These are phyloP conservation scores for Tetrapisispora arboricola DNA, from an alignment of 805 yeast genomes.

Conservation along the genomic window DNA sequence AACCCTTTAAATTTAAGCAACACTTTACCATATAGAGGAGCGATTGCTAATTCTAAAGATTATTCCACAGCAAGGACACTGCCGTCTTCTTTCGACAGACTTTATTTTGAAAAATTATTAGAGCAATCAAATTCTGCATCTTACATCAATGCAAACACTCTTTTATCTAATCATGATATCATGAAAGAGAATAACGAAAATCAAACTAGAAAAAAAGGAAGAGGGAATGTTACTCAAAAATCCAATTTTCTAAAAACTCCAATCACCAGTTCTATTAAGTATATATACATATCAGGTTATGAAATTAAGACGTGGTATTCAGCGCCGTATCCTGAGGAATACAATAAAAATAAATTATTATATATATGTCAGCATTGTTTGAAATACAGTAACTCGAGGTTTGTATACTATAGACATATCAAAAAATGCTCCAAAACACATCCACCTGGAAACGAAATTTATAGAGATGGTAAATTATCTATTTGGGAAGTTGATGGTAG, in stretches of 20 bases:
- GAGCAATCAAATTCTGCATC: slow-evolving; percentile 33
- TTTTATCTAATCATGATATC: slow-evolving; percentile 17
- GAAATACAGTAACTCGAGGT: slow-evolving; percentile 64
- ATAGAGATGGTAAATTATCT: slow-evolving; percentile 54
- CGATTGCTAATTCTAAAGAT: slow-evolving; percentile 43
- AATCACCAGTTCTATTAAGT: slow-evolving; percentile 31
- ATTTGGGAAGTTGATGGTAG: slow-evolving; percentile 92
- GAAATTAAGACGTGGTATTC: slow-evolving; percentile 88
- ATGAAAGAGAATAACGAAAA: slow-evolving; percentile 5
- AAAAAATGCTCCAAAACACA: slow-evolving; percentile 58
- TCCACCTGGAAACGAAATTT: slow-evolving; percentile 92
- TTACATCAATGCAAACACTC: slow-evolving; percentile 29
- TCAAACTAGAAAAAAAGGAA: slow-evolving; percentile 20
- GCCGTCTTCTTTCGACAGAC: slow-evolving; percentile 45
- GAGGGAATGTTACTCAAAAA: slow-evolving; percentile 4
- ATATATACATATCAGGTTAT: slow-evolving; percentile 58
- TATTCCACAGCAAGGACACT: slow-evolving; percentile 51
- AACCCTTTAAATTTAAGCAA: slow-evolving; percentile 15
- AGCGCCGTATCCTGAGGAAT: slow-evolving; percentile 88
- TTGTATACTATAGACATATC: slow-evolving; percentile 57
- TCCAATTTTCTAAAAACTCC: not conserved
- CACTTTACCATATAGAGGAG: slow-evolving; percentile 54
- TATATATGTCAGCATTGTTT: slow-evolving; percentile 80
- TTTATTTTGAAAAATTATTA: slow-evolving; percentile 35
- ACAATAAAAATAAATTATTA: slow-evolving; percentile 48